Conservation (phyloP, 768 basidiomycete species). For the Collybiopsis luxurians region DNA sequence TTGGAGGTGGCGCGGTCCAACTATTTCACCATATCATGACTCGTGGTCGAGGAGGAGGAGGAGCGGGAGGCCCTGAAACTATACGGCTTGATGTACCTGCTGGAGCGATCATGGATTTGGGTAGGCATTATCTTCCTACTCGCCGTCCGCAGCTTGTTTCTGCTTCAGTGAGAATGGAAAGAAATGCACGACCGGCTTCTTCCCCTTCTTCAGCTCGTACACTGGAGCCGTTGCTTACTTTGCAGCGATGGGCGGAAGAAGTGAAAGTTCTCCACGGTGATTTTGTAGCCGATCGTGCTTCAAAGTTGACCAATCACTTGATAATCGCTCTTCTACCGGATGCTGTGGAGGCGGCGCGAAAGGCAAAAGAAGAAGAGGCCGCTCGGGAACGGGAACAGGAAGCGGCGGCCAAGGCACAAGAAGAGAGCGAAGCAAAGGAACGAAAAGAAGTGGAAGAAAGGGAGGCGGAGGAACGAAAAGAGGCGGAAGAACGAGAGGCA, state of each 20-base stretch:
- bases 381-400: slow-evolving; percentile 35
- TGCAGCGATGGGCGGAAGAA: slow-evolving; percentile 90
- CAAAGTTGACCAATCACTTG: slow-evolving; percentile 69
- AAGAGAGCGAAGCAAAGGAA: slow-evolving; percentile 30
- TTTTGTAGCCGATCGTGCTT: slow-evolving; percentile 64
- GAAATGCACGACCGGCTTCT: slow-evolving; percentile 37
- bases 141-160: slow-evolving; percentile 47
- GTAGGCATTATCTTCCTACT: slow-evolving; percentile 46
- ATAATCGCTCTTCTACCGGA: slow-evolving; percentile 75
- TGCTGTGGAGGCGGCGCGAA: slow-evolving; percentile 62
- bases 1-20: slow-evolving; percentile 79
- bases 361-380: slow-evolving; percentile 55
- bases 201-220: slow-evolving; percentile 49
- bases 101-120: slow-evolving; percentile 58
- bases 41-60: slow-evolving; percentile 48
- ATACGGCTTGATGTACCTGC: slow-evolving; percentile 78
- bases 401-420: slow-evolving; percentile 34
- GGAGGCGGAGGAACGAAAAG: slow-evolving; percentile 34
- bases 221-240: slow-evolving; percentile 76
- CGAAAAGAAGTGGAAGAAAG: slow-evolving; percentile 29
- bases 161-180: slow-evolving; percentile 63
- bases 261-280: slow-evolving; percentile 77
- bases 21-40: slow-evolving; percentile 81
- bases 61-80: slow-evolving; percentile 44
- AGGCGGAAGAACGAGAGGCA: slow-evolving; percentile 26